Percentiles rank a stretch among this genome's conserved stretches.
phyloP scores from a whole-genome alignment of 2,329 filamentous ascomycete genomes.

The Aspergillus tamarii region DNA sequence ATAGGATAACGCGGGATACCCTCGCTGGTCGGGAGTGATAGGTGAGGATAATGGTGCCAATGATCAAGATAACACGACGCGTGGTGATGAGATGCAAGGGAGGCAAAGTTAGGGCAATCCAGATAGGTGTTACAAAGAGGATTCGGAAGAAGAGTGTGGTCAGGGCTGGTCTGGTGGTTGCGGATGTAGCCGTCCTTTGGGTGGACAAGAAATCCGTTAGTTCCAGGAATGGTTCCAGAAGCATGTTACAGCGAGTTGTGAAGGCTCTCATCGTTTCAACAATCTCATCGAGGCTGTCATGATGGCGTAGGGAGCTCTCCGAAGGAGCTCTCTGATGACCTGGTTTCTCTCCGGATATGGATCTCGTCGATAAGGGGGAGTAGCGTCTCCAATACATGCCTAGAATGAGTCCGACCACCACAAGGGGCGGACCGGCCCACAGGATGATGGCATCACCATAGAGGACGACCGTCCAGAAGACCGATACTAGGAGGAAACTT shows the following conservation, averaged over 20 bases:
- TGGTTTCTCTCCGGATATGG: constrained; percentile 70
- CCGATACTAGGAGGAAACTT: constrained; percentile 84
- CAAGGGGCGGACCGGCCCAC: constrained; percentile 78
- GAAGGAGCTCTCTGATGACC: constrained; percentile 53
- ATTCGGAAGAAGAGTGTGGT: constrained; percentile 89
- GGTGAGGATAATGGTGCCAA: constrained; percentile 84
- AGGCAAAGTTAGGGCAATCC: constrained; percentile 80
- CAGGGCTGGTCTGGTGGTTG: constrained; percentile 85
- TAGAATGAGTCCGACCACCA: constrained; percentile 77
- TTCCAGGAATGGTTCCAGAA: constrained; percentile 84
- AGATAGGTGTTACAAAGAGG: constrained; percentile 82
- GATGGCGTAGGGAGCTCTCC: constrained; percentile 73
- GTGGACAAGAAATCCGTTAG: constrained; percentile 93
- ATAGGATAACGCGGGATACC: constrained; percentile 83
- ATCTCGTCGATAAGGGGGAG: constrained; percentile 85
- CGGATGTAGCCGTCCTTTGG: constrained; percentile 84
- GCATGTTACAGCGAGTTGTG: constrained; percentile 86
- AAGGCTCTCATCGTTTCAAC: constrained; percentile 90
- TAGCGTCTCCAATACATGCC: constrained; percentile 93
- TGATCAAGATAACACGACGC: constrained; percentile 76
- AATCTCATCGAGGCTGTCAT: constrained; percentile 96
- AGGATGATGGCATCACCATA: constrained; percentile 85
- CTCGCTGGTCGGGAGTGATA: constrained; percentile 90
- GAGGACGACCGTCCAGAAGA: constrained; percentile 82
- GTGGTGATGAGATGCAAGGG: constrained; percentile 85